Evolutionary conservation across 495 filamentous ascomycete genomes (phyloP), one percentile per base, ranked within the genome.

Genomic region (Stereocaulon alpinum): DNA sequence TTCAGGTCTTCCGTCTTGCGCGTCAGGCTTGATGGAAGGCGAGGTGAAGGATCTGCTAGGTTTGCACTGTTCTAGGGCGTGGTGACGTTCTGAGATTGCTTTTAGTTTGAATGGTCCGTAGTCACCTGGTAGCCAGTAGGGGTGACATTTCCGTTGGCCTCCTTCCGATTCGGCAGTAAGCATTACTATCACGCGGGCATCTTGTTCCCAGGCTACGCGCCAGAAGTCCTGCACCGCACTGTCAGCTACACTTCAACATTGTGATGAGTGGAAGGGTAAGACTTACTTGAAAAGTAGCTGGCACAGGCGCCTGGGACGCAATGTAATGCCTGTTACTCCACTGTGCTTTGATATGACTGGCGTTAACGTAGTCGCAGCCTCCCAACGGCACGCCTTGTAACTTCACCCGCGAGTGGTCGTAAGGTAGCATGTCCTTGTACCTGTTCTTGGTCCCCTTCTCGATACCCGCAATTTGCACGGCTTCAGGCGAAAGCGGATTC

Each of bases 381-480:
- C 86, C 87, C n/a, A 78, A 73, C 0, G 79, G 75, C 40, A 86
- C 78, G 47, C 81, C 83, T 60, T 87, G 77, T 18, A 98, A 76
- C 57, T 80, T 87, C 45, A 98, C 93, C 52, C 93, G 76, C 6
- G 91, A 82, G 71, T 98, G 93, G 68, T 98, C 93, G 66, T 94
- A 98, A 6, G 93, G 93, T 72, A 94, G 87, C 43, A 97, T 97
- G 65, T 96, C 93, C 71, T 96, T 97, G 70, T 98, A 98, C 20
- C 93, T 79, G 66, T 98, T 98, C 72, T 97, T 97, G 3, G 77
- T 81, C 34, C 93, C 93, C 67, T 96, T 90, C 67, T 98, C 93
- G 56, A 98, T 88, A 5, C 93, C 93, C 3, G 90, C 93, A 55
- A 98, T 81, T 61, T 71, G 80, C 57, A 78, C 77, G 60, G 66